Percentiles rank a stretch among this genome's conserved stretches.
These are phyloP conservation scores for Arabidopsis suecica DNA, from an alignment of 345 rosid genomes.

Conservation along the genomic window DNA sequence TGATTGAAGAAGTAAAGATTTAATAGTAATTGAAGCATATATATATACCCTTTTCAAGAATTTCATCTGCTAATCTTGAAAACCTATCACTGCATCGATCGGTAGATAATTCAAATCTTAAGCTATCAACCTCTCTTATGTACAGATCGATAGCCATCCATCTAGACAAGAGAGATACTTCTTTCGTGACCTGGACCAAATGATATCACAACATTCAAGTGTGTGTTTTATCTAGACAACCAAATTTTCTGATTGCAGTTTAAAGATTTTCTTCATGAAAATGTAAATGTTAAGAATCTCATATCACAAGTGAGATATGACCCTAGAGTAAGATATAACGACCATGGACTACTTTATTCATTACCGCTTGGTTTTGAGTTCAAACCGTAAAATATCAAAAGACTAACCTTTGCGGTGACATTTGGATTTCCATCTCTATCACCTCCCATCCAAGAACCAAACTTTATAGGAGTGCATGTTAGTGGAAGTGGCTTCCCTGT, in stretches of 20 bases:
- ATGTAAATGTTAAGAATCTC: background rate
- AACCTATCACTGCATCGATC: slow-evolving; percentile 68
- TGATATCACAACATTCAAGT: slow-evolving; percentile 29
- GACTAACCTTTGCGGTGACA: slow-evolving; percentile 79
- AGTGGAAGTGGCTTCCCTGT: slow-evolving; percentile 85
- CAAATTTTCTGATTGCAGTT: background rate
- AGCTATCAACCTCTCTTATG: slow-evolving; percentile 86
- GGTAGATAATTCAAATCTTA: slow-evolving; percentile 93
- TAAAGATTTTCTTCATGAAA: background rate
- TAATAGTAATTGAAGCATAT: background rate
- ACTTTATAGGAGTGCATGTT: slow-evolving; percentile 85
- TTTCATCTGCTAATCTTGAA: slow-evolving; percentile 74
- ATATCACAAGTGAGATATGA: background rate
- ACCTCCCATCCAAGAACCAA: slow-evolving; percentile 99
- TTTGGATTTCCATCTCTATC: slow-evolving; percentile 97
- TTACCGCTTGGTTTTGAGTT: background rate
- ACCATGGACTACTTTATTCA: background rate
- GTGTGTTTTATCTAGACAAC: background rate
- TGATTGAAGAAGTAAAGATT: background rate
- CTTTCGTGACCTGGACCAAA: slow-evolving; percentile 83
- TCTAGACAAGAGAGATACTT: slow-evolving; percentile 91
- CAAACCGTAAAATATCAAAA: background rate
- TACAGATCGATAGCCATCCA: slow-evolving; percentile 98
- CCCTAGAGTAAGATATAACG: background rate
- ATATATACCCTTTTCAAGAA: slow-evolving; percentile 63